Evolutionary conservation across 176 grass and related monocot genomes (phyloP).

Genomic region (Puccinellia tenuiflora): DNA sequence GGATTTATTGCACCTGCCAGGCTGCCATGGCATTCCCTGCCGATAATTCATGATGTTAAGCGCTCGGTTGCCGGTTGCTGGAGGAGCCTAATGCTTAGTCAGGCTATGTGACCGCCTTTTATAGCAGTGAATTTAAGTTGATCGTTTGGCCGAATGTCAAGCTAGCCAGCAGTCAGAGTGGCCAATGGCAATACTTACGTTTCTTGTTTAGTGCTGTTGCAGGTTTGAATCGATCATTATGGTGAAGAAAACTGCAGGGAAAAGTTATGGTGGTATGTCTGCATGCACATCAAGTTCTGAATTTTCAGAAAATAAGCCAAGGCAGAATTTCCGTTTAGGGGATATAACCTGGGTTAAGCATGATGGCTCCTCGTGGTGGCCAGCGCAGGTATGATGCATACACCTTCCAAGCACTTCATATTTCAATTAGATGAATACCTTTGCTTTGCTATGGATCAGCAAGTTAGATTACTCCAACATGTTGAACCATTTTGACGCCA

Average conservation of each 20-base stretch:
- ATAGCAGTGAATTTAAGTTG: not conserved
- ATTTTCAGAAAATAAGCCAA: constrained; percentile 13
- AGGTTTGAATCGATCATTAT: constrained; percentile 28
- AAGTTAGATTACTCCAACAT: not conserved
- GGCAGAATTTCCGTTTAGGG: constrained; percentile 52
- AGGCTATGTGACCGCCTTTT: not conserved
- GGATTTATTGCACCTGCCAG: not conserved
- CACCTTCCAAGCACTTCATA: not conserved
- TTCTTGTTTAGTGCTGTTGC: not conserved
- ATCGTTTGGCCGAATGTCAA: constrained; percentile 2
- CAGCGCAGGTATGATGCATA: constrained; percentile 62
- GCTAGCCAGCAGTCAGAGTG: not conserved
- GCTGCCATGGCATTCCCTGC: not conserved
- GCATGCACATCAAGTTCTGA: not conserved
- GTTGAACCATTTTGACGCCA: not conserved
- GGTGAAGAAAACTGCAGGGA: constrained; percentile 15
- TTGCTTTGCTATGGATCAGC: not conserved
- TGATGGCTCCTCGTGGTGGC: constrained; percentile 66
- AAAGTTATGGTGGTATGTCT: not conserved
- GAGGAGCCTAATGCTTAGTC: not conserved
- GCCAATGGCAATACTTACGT: not conserved
- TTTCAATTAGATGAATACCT: not conserved
- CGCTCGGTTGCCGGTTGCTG: not conserved
- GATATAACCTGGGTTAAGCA: constrained; percentile 79
- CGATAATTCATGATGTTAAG: not conserved